Conservation (phyloP, 495 filamentous ascomycete genomes). For the Lophiostoma macrostomum region DNA sequence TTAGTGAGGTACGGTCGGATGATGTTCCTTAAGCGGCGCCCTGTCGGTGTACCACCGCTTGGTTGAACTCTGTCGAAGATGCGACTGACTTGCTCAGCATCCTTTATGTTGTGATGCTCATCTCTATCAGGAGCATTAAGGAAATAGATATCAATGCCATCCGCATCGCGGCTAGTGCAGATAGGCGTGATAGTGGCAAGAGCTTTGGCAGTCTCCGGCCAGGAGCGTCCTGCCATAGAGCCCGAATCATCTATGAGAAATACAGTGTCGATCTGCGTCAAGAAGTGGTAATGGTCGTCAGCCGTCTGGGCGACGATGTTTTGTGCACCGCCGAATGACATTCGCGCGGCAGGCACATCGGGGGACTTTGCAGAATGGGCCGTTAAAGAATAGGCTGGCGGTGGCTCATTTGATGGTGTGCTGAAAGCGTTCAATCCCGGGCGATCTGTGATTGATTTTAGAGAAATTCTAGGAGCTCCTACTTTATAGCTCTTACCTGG, state of each 20-base stretch:
- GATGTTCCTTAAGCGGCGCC: slow-evolving; percentile 67
- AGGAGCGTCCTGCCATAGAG: slow-evolving; percentile 76
- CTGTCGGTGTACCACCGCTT: slow-evolving; percentile 69
- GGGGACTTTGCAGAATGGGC: slow-evolving; percentile 12
- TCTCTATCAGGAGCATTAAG: slow-evolving; percentile 59
- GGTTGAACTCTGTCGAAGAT: slow-evolving; percentile 70
- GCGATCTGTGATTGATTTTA: slow-evolving; percentile 31
- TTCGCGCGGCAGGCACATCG: slow-evolving; percentile 1
- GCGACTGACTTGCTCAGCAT: slow-evolving; percentile 51
- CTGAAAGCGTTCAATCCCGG: slow-evolving; percentile 42
- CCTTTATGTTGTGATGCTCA: slow-evolving; percentile 57
- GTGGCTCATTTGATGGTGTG: slow-evolving; percentile 44
- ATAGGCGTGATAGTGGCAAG: slow-evolving; percentile 78
- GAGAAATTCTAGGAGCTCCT: too few relatives aligned
- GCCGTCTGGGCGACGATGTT: slow-evolving; percentile 26
- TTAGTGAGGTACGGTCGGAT: slow-evolving; percentile 64
- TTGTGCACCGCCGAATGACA: too few relatives aligned
- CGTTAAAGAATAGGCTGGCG: slow-evolving; percentile 49
- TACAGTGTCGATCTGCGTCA: slow-evolving; percentile 81
- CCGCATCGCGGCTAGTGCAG: slow-evolving; percentile 74
- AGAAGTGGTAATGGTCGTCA: slow-evolving; percentile 78
- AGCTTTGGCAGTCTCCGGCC: slow-evolving; percentile 71
- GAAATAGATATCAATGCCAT: slow-evolving; percentile 96
- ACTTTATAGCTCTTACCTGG: slow-evolving; percentile 33
- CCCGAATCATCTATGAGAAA: slow-evolving; percentile 93